Conservation (phyloP, 192 early-diverging fungal genomes). For the Rhizophagus sp. region DNA sequence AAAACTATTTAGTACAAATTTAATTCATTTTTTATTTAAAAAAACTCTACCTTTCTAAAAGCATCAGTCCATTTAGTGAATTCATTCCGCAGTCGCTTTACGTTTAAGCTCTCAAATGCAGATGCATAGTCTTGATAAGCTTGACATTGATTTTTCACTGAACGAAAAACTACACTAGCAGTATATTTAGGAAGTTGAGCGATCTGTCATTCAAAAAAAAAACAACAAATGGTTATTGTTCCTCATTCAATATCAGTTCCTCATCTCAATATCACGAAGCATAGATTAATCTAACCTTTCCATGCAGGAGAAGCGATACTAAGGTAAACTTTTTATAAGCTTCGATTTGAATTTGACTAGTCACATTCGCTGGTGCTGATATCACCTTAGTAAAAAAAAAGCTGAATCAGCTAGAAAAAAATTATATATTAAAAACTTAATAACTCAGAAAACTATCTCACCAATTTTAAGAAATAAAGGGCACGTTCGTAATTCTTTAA, state of each 20-base stretch:
- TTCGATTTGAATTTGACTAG: constrained; percentile 75
- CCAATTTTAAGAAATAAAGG: constrained; percentile 59
- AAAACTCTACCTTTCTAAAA: constrained; percentile 37
- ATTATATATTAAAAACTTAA: constrained; percentile 48
- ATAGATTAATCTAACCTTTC: constrained; percentile 41
- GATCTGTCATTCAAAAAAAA: constrained; percentile 31
- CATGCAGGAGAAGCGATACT: constrained; percentile 60
- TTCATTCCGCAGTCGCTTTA: constrained; percentile 44
- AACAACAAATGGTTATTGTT: neutral
- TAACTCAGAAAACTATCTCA: constrained; percentile 37
- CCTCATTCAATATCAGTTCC: too few species aligned
- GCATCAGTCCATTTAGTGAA: constrained; percentile 40
- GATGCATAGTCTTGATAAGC: constrained; percentile 62
- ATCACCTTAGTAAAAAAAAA: constrained; percentile 45
- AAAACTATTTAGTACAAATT: neutral
- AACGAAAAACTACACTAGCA: constrained; percentile 45
- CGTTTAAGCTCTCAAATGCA: constrained; percentile 56
- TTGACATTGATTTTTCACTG: constrained; percentile 37
- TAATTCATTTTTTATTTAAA: too few species aligned
- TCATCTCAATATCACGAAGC: neutral
- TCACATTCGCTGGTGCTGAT: constrained; percentile 60
- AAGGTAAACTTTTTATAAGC: constrained; percentile 72
- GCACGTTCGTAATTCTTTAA: constrained; percentile 67
- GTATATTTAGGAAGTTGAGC: constrained; percentile 54
- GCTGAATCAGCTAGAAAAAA: neutral